These are phyloP conservation scores for Pholiota adiposa DNA, from an alignment of 1,284 basidiomycete species.

Conservation along the genomic window DNA sequence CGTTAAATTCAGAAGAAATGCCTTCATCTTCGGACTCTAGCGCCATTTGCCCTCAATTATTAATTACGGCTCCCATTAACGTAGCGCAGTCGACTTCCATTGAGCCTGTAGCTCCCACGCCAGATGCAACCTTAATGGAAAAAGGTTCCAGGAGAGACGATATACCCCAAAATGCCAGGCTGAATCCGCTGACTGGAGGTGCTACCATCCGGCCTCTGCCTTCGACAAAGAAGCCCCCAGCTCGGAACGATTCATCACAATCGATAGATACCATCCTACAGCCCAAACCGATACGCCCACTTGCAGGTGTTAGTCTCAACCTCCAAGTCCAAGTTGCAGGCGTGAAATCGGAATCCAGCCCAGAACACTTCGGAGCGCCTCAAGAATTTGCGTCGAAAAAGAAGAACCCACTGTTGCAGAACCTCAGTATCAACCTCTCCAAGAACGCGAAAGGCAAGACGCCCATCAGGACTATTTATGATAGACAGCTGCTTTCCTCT, in stretches of 20 bases:
- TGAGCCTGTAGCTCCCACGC: conserved; percentile 12
- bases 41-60: background rate
- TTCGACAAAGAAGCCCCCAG: background rate
- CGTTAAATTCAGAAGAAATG: background rate
- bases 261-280: conserved; percentile 12
- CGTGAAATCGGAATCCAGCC: conserved; percentile 2
- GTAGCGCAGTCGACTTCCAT: conserved; percentile 5
- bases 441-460: conserved; percentile 16
- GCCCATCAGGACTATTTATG: conserved; percentile 13
- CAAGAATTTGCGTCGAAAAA: background rate
- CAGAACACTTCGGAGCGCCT: background rate
- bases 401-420: conserved; percentile 18
- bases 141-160: background rate
- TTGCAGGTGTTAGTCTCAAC: conserved; percentile 20
- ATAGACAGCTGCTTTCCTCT: conserved; percentile 6
- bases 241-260: background rate
- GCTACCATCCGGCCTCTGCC: background rate
- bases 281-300: conserved; percentile 23
- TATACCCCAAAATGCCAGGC: background rate
- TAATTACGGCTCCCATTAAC: background rate
- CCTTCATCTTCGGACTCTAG: background rate
- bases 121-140: conserved; percentile 16
- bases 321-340: conserved; percentile 22
- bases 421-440: conserved; percentile 10
- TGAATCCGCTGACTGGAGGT: background rate